Evolutionary conservation across 805 yeast genomes (phyloP).

Genomic region (Pichia scutulata): DNA sequence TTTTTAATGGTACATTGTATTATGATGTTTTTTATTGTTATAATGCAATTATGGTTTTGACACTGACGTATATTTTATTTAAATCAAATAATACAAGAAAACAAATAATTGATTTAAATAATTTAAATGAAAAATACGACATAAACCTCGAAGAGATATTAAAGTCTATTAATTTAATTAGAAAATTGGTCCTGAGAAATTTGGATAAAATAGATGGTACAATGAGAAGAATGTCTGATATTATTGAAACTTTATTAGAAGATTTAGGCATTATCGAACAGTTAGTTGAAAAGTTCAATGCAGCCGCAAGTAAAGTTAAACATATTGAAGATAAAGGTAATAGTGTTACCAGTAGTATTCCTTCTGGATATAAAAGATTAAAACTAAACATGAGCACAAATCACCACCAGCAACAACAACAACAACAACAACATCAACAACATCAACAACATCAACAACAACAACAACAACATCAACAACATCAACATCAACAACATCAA

Average conservation of each 20-base stretch:
- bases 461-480: not conserved
- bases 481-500: not conserved
- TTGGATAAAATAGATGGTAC: constrained; percentile 33
- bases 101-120: constrained; percentile 23
- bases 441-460: not conserved
- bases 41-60: constrained; percentile 34
- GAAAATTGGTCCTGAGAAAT: constrained; percentile 28
- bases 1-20: constrained; percentile 38
- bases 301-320: constrained; percentile 24
- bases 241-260: constrained; percentile 33
- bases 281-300: constrained; percentile 23
- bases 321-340: constrained; percentile 24
- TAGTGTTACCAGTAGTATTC: constrained; percentile 29
- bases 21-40: constrained; percentile 39
- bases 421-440: not conserved
- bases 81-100: constrained; percentile 17
- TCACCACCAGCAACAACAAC: not conserved
- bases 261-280: constrained; percentile 34
- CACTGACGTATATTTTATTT: constrained; percentile 33
- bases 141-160: constrained; percentile 25
- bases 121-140: constrained; percentile 20
- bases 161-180: constrained; percentile 28
- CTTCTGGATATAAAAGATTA: constrained; percentile 23
- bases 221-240: constrained; percentile 35
- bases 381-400: constrained; percentile 10